Evolutionary conservation across 768 basidiomycete genomes (phyloP).

Genomic region (Boletellus sp.): DNA sequence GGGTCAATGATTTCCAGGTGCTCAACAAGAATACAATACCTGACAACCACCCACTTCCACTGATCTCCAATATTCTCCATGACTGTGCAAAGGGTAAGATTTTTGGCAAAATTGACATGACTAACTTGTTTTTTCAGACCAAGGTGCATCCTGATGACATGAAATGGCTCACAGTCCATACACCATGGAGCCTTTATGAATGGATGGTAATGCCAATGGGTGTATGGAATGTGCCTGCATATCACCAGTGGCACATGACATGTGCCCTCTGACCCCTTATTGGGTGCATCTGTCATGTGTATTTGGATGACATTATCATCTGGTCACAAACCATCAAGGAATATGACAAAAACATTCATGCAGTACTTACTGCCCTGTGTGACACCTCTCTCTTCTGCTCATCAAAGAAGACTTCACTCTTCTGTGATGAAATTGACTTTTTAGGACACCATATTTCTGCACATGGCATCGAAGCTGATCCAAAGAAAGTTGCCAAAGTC

Average conservation of each 20-base stretch:
- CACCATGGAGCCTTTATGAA: conserved; percentile 38
- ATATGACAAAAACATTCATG: not conserved
- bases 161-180: conserved; percentile 35
- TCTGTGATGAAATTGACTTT: not conserved
- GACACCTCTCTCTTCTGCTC: not conserved
- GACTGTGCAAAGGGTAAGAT: not conserved
- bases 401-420: not conserved
- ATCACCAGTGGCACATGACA: not conserved
- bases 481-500: not conserved
- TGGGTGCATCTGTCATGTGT: not conserved
- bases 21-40: not conserved
- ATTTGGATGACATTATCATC: not conserved
- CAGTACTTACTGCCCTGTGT: not conserved
- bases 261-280: not conserved
- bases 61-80: not conserved
- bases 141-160: conserved; percentile 30
- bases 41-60: not conserved
- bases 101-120: conserved; percentile 30
- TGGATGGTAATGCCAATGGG: conserved; percentile 19
- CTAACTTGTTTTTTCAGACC: conserved; percentile 41
- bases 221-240: not conserved
- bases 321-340: not conserved
- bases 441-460: not conserved
- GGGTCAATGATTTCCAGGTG: not conserved
- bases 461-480: not conserved